Conservation (phyloP, 2,329 filamentous ascomycete genomes). For the Fusarium sp. region DNA sequence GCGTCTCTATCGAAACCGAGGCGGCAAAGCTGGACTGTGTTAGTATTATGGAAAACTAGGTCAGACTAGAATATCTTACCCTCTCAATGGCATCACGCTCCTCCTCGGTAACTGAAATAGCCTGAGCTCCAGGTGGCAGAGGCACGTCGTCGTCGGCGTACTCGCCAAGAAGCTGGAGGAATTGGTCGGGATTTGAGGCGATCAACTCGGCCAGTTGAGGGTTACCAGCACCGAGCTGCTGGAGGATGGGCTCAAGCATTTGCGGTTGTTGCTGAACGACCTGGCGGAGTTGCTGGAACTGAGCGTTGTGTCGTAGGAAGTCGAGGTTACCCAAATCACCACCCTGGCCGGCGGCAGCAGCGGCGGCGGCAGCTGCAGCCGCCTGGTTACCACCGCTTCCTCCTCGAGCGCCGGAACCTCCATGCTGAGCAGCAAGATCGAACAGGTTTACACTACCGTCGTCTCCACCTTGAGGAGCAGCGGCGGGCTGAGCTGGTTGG, state of each 20-base stretch:
- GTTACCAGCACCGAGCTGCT: conserved; percentile 95
- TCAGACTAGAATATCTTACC: conserved; percentile 62
- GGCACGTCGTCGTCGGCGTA: conserved; percentile 86
- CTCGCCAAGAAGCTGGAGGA: conserved; percentile 89
- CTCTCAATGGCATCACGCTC: conserved; percentile 97
- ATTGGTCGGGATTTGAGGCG: conserved; percentile 90
- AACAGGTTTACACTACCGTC: conserved; percentile 87
- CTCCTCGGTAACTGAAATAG: conserved; percentile 93
- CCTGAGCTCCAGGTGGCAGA: conserved; percentile 87
- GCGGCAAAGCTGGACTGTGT: conserved; percentile 76
- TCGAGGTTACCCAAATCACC: conserved; percentile 82
- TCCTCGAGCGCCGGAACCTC: conserved; percentile 60
- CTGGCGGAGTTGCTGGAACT: conserved; percentile 97
- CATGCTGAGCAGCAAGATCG: conserved; percentile 86
- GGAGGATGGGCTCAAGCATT: conserved; percentile 98
- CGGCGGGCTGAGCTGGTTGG: conserved; percentile 54
- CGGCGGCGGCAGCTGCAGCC: conserved; percentile 58
- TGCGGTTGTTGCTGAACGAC: conserved; percentile 97
- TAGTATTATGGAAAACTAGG: conserved; percentile 49
- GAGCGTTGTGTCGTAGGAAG: conserved; percentile 92
- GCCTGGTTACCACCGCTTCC: conserved; percentile 57
- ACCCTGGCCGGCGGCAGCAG: conserved; percentile 64
- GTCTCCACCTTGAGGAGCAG: conserved; percentile 58
- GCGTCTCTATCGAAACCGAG: conserved; percentile 93
- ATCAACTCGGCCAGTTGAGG: conserved; percentile 94